Conservation (phyloP, 176 grass and related monocot species). For the Eragrostis nindensis region DNA sequence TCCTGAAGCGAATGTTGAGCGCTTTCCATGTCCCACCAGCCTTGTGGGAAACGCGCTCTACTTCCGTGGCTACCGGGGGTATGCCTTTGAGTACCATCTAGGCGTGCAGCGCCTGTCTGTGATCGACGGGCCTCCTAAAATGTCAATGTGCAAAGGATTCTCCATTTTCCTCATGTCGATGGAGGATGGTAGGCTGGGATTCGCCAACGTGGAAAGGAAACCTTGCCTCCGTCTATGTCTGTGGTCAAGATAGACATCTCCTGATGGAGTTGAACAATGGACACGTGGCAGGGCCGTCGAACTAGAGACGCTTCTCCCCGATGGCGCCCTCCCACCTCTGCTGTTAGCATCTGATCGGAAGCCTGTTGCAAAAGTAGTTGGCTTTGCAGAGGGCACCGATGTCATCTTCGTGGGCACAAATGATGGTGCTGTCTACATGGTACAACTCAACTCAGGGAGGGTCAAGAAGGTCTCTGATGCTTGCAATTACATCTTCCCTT, state of each 20-base stretch:
- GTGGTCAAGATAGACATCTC: not conserved
- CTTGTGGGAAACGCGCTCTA: not conserved
- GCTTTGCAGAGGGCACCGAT: no score
- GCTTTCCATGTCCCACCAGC: no score
- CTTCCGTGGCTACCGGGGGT: not conserved
- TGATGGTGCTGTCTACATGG: no score
- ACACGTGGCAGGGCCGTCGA: not conserved
- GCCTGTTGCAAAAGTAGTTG: no score
- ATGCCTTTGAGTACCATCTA: not conserved
- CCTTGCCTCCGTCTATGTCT: not conserved
- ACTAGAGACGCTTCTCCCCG: not conserved
- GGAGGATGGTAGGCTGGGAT: not conserved
- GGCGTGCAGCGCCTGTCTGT: not conserved
- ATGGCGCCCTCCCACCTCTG: not conserved
- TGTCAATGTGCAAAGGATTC: not conserved
- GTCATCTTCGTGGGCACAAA: no score
- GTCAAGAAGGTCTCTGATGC: no score
- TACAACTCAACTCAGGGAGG: no score
- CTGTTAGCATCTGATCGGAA: no score
- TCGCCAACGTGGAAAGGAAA: not conserved
- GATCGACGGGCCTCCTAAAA: not conserved
- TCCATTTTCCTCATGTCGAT: not conserved
- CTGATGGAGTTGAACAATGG: not conserved
- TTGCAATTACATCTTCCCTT: no score
- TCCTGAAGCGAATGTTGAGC: no score